A percentile compares a stretch with the other conserved stretches of the same genome.
These are phyloP conservation scores for Fistulinella cinereoalba DNA, from an alignment of 1,284 basidiomycete species.

Conservation along the genomic window DNA sequence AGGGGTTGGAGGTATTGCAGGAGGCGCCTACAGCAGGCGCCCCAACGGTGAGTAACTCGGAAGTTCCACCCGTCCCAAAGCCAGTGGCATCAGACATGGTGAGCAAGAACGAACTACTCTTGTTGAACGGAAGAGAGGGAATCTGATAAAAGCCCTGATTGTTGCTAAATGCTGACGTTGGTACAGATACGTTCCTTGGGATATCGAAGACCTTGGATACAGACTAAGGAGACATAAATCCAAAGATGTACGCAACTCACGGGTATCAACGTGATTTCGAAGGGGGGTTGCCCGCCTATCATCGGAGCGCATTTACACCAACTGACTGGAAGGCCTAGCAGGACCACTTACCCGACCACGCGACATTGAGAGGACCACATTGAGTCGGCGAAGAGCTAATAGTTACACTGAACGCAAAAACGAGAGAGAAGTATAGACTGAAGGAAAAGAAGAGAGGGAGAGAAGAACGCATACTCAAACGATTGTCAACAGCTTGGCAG, in stretches of 20 bases:
- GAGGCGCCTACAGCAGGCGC: conserved; percentile 40
- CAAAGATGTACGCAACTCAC: conserved; percentile 43
- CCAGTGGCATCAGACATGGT: conserved; percentile 73
- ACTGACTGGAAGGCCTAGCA: neutral
- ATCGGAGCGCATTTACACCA: conserved; percentile 5
- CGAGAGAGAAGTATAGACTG: conserved; percentile 20
- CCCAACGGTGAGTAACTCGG: conserved; percentile 50
- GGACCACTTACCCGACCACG: conserved; percentile 57
- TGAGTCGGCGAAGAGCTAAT: conserved; percentile 45
- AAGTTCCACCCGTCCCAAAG: conserved; percentile 62
- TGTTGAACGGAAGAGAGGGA: conserved; percentile 41
- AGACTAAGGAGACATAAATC: conserved; percentile 7
- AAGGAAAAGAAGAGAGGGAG: conserved; percentile 21
- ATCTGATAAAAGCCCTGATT: conserved; percentile 54
- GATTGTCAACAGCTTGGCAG: conserved; percentile 10
- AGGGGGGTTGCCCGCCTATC: conserved; percentile 63
- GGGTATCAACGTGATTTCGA: conserved; percentile 53
- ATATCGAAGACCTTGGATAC: conserved; percentile 23
- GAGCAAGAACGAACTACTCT: conserved; percentile 46
- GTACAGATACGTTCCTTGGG: conserved; percentile 55
- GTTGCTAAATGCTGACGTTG: conserved; percentile 51
- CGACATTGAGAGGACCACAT: conserved; percentile 57
- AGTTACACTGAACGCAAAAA: conserved; percentile 52
- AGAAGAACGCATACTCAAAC: conserved; percentile 24
- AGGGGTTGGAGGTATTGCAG: conserved; percentile 50